Base-by-base conservation (phyloP, 2,329 filamentous ascomycete genomes). In the Rhexocercosporidium sp. region DNA sequence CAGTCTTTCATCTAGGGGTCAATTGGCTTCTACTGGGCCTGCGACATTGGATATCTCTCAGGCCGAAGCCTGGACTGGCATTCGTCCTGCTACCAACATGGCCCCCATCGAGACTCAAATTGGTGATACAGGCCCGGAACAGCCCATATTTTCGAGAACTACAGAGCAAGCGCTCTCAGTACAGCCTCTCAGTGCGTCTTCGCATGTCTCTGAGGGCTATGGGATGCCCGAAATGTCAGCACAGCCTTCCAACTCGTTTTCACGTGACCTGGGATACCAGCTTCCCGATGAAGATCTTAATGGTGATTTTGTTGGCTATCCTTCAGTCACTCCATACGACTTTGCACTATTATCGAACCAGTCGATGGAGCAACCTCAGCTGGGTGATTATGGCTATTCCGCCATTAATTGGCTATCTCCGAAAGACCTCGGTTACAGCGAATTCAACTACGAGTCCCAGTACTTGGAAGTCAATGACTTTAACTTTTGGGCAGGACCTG, bases 401-500 rank as follows among this genome's bases (percentile, higher is more conserved):
- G 53, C 53, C 1, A 56, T 56, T n/a, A 56, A 56, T 11, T 56
- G 53, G 53, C n/a, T 56, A 22, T 56, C 53, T 4, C 53, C 53
- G 1, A 56, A 56, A 37, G 53, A 56, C n/a, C 53, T 56, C n/a
- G 53, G 53, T 7, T 56, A 56, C n/a, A 56, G 29, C 31, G 53
- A 56, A 31, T 56, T 56, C 29, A 37, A 56, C n/a, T 56, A 56
- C 31, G 29, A 37, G 29, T 34, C 53, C 14, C 53, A 56, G 18
- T 56, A 37, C 18, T 34, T 56, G 11, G 53, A 56, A 4, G 31
- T 56, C 8, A 34, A 56, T 22, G 31, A 56, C 31, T 56, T 56
- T 29, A 39, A 37, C n/a, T 56, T 56, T n/a, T 56, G 53, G 53
- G 7, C 53, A 6, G 29, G 3, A 56, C 18, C 53, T 14, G 6